phyloP scores from a whole-genome alignment of 768 basidiomycete genomes.

The Termitomyces sp. region DNA sequence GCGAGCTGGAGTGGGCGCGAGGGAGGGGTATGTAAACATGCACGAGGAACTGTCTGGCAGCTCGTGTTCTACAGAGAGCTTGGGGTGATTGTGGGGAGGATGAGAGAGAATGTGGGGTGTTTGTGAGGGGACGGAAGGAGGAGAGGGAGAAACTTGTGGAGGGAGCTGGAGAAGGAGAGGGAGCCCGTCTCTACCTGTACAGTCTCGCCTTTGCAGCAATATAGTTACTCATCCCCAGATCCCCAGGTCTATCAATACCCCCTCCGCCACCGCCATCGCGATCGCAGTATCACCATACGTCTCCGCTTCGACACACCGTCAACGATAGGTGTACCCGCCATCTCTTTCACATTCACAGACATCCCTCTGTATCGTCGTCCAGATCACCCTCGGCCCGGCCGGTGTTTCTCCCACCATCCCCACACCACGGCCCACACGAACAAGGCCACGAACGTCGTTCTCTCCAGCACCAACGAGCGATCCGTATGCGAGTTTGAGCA shows the following conservation, averaged over 20 bases:
- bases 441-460: slow-evolving; percentile 8
- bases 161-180: slow-evolving; percentile 66
- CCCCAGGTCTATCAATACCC: slow-evolving; percentile 10
- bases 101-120: slow-evolving; percentile 59
- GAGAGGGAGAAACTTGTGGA: slow-evolving; percentile 69
- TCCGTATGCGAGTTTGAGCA: slow-evolving; percentile 32
- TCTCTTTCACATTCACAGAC: background rate
- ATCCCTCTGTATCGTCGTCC: slow-evolving; percentile 20
- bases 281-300: slow-evolving; percentile 16
- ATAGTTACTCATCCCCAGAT: slow-evolving; percentile 13
- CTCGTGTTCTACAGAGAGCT: slow-evolving; percentile 86
- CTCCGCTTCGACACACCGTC: slow-evolving; percentile 11
- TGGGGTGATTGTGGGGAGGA: slow-evolving; percentile 50
- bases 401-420: background rate
- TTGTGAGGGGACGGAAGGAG: slow-evolving; percentile 52
- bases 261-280: slow-evolving; percentile 18
- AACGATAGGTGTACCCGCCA: background rate
- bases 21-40: slow-evolving; percentile 84
- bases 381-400: background rate
- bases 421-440: slow-evolving; percentile 18
- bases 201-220: slow-evolving; percentile 8
- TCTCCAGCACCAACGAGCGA: slow-evolving; percentile 15
- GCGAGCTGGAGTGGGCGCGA: slow-evolving; percentile 42
- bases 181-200: slow-evolving; percentile 22
- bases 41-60: slow-evolving; percentile 79